Conservation (phyloP, 306 rosid genomes). For the Lablab purpureus region DNA sequence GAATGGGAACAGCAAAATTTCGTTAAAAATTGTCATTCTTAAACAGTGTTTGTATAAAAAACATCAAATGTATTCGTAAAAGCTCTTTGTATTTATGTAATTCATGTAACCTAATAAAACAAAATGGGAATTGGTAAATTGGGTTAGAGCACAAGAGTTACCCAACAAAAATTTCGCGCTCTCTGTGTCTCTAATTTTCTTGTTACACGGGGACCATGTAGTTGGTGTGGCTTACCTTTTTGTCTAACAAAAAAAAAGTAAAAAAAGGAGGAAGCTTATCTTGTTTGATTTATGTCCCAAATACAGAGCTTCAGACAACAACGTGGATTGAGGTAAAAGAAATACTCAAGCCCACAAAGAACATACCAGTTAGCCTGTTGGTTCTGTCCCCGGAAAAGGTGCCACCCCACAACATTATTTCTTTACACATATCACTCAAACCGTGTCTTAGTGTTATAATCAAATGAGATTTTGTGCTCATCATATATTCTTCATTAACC, state of each 20-base stretch:
- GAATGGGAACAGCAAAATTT: background rate
- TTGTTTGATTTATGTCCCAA: constrained; percentile 39
- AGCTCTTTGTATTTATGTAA: background rate
- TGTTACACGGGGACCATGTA: background rate
- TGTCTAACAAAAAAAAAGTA: constrained; percentile 23
- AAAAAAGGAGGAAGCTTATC: constrained; percentile 32
- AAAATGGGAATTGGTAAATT: background rate
- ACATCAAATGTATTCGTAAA: background rate
- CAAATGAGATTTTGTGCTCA: background rate
- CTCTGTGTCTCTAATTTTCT: background rate
- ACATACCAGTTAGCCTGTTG: constrained; percentile 26
- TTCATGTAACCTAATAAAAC: background rate
- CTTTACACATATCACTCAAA: background rate
- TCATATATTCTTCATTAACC: background rate
- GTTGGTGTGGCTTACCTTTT: constrained; percentile 41
- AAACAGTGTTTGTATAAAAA: no score
- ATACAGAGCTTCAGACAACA: constrained; percentile 19
- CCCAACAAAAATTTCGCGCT: constrained; percentile 20
- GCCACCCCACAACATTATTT: constrained; percentile 29
- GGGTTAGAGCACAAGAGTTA: background rate
- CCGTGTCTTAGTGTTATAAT: background rate
- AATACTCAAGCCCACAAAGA: background rate
- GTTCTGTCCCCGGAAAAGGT: constrained; percentile 22
- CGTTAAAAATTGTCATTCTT: background rate
- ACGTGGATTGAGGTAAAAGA: constrained; percentile 12